A percentile compares a stretch with the other conserved stretches of the same genome.
phyloP scores from a whole-genome alignment of 129 eudicot species.

The Smallanthus sonchifolius region DNA sequence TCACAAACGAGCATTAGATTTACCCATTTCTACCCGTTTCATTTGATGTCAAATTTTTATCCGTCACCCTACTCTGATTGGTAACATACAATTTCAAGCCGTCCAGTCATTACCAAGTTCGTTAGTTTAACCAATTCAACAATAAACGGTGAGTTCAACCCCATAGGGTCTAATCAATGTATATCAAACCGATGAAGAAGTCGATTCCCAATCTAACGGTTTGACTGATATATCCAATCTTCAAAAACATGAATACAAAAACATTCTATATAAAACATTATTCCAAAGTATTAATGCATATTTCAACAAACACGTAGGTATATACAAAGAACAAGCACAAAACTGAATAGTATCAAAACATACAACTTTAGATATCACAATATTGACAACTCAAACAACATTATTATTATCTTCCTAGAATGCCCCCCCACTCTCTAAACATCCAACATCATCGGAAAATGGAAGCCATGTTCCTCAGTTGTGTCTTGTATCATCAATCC shows the following conservation, averaged over 20 bases:
- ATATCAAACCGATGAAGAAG: no score
- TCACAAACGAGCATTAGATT: no score
- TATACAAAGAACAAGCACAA: background rate
- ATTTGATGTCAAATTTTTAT: no score
- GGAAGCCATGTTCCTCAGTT: constrained; percentile 24
- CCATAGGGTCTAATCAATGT: no score
- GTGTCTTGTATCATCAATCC: background rate
- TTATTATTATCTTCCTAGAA: background rate
- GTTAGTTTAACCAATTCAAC: no score
- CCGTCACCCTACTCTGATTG: no score
- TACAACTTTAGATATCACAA: background rate
- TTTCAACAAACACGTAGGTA: background rate
- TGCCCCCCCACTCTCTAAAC: background rate
- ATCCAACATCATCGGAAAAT: constrained; percentile 34
- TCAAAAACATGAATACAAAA: background rate
- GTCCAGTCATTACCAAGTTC: no score
- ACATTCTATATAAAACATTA: background rate
- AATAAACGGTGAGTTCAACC: no score
- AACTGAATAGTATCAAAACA: background rate
- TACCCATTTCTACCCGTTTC: no score
- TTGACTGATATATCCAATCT: background rate
- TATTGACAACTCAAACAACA: constrained; percentile 22
- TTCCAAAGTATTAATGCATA: background rate
- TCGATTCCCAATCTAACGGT: background rate
- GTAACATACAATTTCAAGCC: no score